Conservation (phyloP, 192 early-diverging fungal species). For the Entomortierella chlamydospora region DNA sequence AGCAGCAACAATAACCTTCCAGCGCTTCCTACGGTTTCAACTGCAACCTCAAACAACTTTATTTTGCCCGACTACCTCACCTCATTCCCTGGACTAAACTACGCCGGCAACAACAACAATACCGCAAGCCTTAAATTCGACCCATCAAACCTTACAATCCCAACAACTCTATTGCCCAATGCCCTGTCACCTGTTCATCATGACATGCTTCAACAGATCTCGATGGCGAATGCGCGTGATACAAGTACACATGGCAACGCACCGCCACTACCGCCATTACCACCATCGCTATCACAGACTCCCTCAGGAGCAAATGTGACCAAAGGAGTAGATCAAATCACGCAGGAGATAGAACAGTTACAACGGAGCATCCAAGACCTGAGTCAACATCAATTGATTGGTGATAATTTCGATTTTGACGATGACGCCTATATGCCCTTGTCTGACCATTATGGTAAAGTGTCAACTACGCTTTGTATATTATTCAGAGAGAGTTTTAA, state of each 20-base stretch:
- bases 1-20: slow-evolving; percentile 6
- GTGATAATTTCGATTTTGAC: slow-evolving; percentile 32
- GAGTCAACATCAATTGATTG: slow-evolving; percentile 27
- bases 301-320: slow-evolving; percentile 18
- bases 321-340: slow-evolving; percentile 38
- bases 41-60: slow-evolving; percentile 11
- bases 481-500: too few species aligned
- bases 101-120: slow-evolving; percentile 1
- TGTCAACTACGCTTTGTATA: too few species aligned
- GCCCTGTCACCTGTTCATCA: slow-evolving; percentile 19
- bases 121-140: slow-evolving; percentile 16
- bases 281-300: slow-evolving; percentile 27
- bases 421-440: slow-evolving; percentile 25
- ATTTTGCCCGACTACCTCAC: slow-evolving; percentile 27
- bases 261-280: slow-evolving; percentile 19
- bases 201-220: slow-evolving; percentile 28
- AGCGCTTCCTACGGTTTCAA: slow-evolving; percentile 18
- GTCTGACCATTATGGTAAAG: slow-evolving; percentile 23
- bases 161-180: slow-evolving; percentile 25
- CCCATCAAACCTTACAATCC: slow-evolving; percentile 26
- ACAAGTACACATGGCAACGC: slow-evolving; percentile 1
- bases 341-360: slow-evolving; percentile 27
- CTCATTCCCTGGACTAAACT: slow-evolving; percentile 15
- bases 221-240: slow-evolving; percentile 31
- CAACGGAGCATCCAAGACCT: slow-evolving; percentile 39